Conservation (phyloP, 495 filamentous ascomycete genomes). For the Talaromyces nanjingensis region DNA sequence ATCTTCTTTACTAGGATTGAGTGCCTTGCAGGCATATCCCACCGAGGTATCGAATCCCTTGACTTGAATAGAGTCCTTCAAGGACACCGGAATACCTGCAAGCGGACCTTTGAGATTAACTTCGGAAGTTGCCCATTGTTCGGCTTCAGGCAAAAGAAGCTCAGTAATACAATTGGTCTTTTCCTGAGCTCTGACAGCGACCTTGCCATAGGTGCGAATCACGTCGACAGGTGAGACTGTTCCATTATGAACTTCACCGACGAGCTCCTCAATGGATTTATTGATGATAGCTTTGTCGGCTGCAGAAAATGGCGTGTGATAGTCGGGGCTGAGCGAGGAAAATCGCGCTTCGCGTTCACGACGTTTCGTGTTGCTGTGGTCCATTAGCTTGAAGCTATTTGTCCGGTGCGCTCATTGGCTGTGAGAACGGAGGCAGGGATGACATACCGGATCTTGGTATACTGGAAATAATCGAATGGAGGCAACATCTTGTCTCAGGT, state of each 20-base stretch:
- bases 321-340: constrained; percentile 53
- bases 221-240: constrained; percentile 63
- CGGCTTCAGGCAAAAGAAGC: constrained; percentile 72
- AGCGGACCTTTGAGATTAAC: constrained; percentile 77
- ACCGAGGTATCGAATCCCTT: constrained; percentile 82
- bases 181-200: constrained; percentile 75
- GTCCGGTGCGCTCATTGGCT: background rate
- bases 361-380: constrained; percentile 71
- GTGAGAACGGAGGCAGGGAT: background rate
- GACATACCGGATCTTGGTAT: constrained; percentile 46
- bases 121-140: constrained; percentile 62
- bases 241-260: constrained; percentile 66
- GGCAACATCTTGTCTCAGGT: constrained; percentile 37
- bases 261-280: constrained; percentile 69
- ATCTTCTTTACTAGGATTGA: constrained; percentile 58
- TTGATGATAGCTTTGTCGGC: constrained; percentile 59
- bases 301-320: constrained; percentile 55
- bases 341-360: constrained; percentile 63
- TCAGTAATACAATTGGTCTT: constrained; percentile 92
- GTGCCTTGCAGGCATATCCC: constrained; percentile 68
- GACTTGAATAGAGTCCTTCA: constrained; percentile 85
- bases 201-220: constrained; percentile 83
- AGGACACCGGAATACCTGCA: constrained; percentile 79
- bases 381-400: constrained; percentile 2
- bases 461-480: constrained; percentile 54